Evolutionary conservation across 2,329 filamentous ascomycete species (phyloP).

Genomic region (Arthrinium puccinioides): DNA sequence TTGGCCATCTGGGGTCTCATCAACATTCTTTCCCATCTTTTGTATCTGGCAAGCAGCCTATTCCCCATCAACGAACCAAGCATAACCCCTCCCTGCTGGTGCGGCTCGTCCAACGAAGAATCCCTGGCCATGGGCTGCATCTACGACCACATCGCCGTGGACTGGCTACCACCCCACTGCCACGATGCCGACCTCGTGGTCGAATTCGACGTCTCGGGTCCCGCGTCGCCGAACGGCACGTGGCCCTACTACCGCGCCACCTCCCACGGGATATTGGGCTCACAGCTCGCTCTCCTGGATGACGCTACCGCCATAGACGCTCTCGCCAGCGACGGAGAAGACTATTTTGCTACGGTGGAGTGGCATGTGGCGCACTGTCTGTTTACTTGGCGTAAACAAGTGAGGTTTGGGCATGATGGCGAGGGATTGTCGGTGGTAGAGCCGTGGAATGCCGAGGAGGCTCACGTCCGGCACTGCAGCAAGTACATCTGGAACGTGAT

Average conservation of each 20-base stretch:
- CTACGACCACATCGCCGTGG: constrained; percentile 1
- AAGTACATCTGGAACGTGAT: not conserved
- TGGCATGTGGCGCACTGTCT: not conserved
- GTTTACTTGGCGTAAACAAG: not conserved
- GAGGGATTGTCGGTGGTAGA: not conserved
- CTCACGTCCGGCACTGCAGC: not conserved
- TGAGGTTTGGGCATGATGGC: not conserved
- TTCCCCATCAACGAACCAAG: no score
- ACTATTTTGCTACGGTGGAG: not conserved
- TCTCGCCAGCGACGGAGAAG: not conserved
- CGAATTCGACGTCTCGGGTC: not conserved
- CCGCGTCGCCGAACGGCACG: not conserved
- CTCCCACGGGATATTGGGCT: no score
- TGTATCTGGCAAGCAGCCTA: not conserved
- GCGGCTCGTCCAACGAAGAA: not conserved
- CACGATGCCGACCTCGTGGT: not conserved
- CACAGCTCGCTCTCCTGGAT: not conserved
- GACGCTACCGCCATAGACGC: not conserved
- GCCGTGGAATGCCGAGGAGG: constrained; percentile 2
- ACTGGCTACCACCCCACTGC: not conserved
- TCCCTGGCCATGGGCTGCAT: constrained; percentile 1
- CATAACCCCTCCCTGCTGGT: not conserved
- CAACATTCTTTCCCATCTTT: not conserved
- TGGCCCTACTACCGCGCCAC: not conserved
- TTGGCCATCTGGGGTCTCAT: not conserved